Base-by-base conservation (phyloP, 2,329 filamentous ascomycete genomes). In the Stenocarpella maydis region DNA sequence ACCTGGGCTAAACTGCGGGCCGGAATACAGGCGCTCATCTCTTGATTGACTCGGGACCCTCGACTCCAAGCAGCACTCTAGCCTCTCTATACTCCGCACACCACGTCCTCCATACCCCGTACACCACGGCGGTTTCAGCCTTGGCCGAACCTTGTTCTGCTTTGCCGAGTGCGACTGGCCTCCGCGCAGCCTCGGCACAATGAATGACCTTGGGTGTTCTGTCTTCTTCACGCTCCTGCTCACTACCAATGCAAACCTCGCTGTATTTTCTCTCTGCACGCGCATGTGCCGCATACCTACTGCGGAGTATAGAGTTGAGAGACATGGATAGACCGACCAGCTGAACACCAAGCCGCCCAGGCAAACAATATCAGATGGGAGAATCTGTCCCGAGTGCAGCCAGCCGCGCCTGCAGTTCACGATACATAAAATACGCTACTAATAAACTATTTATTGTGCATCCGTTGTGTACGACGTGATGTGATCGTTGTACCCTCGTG, bases 31-130 rank as follows among this genome's bases (percentile, higher is more conserved):
- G 58, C 58, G 49, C 43, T 31, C 58, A 60, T 37, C 58, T 68
- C 21, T 65, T 58, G 65, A 70, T 63, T 63, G 58, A 63, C 58
- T 63, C 58, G 58, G 58, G 58, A 28, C 28, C 28, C 28, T 37
- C 58, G 43, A 63, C 41, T 37, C 43, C 58, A 63, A 34, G 4
- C 9, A 34, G 31, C 9, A 34, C 4, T 34, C 4, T 34, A 34
- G 31, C 9, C 31, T n/a, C n/a, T n/a, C n/a, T n/a, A n/a, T n/a
- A n/a, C n/a, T n/a, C n/a, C n/a, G n/a, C 39, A 37, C 34, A 9
- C 34, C 34, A 37, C 6, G 6, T 5, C 47, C 39, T 47, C 41
- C 58, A 63, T 41, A 2, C 7, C 6, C 10, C 43, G 43, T 37
- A 37, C 41, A 49, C 58, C 49, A 4, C 49, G 43, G 19, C 49